Conservation (phyloP, 306 rosid species). For the Cucumis melo region DNA sequence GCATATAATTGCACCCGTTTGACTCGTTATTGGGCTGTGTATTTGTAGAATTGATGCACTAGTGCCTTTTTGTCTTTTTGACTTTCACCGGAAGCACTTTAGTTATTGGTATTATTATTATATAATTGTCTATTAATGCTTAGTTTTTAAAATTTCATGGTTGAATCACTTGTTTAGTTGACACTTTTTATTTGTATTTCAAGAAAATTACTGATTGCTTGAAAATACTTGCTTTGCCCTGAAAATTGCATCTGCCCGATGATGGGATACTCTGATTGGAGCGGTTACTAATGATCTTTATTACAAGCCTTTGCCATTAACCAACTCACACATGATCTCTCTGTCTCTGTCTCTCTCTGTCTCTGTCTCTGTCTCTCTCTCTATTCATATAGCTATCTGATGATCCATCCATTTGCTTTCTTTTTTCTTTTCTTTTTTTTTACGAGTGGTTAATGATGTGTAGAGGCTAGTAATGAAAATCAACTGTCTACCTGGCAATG, state of each 20-base stretch:
- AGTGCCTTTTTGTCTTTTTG: neutral
- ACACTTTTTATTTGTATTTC: neutral
- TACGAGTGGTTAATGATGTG: neutral
- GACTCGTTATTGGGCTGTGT: too few species aligned
- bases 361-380: neutral
- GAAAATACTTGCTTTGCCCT: neutral
- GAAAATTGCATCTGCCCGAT: neutral
- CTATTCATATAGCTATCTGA: neutral
- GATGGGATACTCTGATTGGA: neutral
- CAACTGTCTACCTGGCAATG: neutral
- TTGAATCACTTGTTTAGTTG: neutral
- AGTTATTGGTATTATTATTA: neutral
- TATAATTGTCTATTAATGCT: neutral
- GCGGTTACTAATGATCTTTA: neutral
- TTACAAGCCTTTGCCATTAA: conserved; percentile 4
- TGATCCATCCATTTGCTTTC: neutral
- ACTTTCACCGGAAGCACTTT: neutral
- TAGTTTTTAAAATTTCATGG: neutral
- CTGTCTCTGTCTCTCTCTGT: neutral
- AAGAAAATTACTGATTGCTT: neutral
- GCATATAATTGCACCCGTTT: too few species aligned
- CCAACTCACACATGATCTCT: neutral
- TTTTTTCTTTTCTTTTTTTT: neutral
- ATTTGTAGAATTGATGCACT: too few species aligned
- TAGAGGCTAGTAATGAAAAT: conserved; percentile 4